phyloP scores from a whole-genome alignment of 371 early-diverging fungal genomes.

The Phascolomyces articulosus region DNA sequence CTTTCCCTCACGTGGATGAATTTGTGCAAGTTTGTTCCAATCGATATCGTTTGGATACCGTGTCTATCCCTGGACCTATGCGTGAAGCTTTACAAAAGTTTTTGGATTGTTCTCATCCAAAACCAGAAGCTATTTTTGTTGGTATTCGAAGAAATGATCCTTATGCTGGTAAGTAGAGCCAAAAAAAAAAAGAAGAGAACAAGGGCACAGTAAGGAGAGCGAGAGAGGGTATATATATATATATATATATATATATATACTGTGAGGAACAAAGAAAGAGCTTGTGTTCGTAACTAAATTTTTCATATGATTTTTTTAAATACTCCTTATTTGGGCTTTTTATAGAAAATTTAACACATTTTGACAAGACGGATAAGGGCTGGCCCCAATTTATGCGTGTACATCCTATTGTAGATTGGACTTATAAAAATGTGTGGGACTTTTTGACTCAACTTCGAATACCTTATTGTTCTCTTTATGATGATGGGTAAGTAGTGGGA shows the following conservation, averaged over 20 bases:
- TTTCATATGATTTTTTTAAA: background rate
- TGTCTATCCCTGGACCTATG: conserved; percentile 78
- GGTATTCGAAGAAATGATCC: conserved; percentile 95
- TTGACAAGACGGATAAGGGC: conserved; percentile 82
- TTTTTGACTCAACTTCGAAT: conserved; percentile 71
- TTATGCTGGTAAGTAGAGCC: conserved; percentile 63
- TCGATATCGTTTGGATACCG: conserved; percentile 71
- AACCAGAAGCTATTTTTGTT: conserved; percentile 84
- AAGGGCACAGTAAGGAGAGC: too few species aligned
- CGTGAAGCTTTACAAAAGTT: conserved; percentile 76
- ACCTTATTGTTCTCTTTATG: conserved; percentile 91
- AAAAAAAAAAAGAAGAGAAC: too few species aligned
- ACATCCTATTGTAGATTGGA: conserved; percentile 93
- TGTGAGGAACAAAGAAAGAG: background rate
- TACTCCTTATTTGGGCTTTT: background rate
- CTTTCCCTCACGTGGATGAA: conserved; percentile 87
- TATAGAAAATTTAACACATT: conserved; percentile 67
- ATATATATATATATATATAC: too few species aligned
- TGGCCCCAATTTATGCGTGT: conserved; percentile 95
- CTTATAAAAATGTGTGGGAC: conserved; percentile 86
- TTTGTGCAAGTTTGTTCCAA: conserved; percentile 76
- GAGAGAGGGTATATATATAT: too few species aligned
- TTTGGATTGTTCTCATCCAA: conserved; percentile 49
- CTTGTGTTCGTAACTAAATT: background rate
- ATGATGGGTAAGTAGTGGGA: conserved; percentile 73